Conservation (phyloP, 306 rosid species). For the Lagenaria siceraria region DNA sequence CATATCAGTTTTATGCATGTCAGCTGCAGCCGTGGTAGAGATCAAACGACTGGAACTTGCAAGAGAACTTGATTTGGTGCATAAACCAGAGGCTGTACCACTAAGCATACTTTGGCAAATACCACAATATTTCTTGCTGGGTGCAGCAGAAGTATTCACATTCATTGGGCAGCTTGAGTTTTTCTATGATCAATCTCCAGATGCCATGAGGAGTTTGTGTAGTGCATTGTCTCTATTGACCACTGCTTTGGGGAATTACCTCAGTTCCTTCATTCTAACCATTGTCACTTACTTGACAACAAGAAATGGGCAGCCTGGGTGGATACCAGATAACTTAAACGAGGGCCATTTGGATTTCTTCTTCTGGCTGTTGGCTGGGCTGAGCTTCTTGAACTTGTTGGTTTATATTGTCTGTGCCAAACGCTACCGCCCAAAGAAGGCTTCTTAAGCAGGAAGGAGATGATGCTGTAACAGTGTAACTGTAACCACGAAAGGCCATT, state of each 20-base stretch:
- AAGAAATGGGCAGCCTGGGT: slow-evolving; percentile 45
- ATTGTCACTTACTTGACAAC: slow-evolving; percentile 68
- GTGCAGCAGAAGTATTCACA: slow-evolving; percentile 79
- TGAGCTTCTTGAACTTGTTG: slow-evolving; percentile 61
- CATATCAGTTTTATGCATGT: slow-evolving; percentile 74
- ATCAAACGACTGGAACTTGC: slow-evolving; percentile 59
- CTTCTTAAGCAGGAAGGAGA: slow-evolving; percentile 21
- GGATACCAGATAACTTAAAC: slow-evolving; percentile 87
- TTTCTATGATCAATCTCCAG: slow-evolving; percentile 95
- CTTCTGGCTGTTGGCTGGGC: slow-evolving; percentile 86
- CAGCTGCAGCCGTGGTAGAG: slow-evolving; percentile 84
- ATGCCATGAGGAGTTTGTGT: slow-evolving; percentile 92
- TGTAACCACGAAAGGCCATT: not conserved
- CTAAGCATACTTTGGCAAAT: slow-evolving; percentile 63
- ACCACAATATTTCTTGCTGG: slow-evolving; percentile 84
- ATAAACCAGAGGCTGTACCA: slow-evolving; percentile 54
- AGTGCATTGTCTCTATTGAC: slow-evolving; percentile 84
- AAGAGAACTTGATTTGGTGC: slow-evolving; percentile 43
- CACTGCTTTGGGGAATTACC: slow-evolving; percentile 63
- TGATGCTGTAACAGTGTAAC: not conserved
- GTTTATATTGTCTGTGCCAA: slow-evolving; percentile 45
- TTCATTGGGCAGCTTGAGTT: slow-evolving; percentile 88
- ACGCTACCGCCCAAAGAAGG: slow-evolving; percentile 62
- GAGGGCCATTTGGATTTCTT: slow-evolving; percentile 70
- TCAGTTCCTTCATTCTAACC: slow-evolving; percentile 76